Conservation (phyloP, 345 rosid species). For the Ceriops tagal region DNA sequence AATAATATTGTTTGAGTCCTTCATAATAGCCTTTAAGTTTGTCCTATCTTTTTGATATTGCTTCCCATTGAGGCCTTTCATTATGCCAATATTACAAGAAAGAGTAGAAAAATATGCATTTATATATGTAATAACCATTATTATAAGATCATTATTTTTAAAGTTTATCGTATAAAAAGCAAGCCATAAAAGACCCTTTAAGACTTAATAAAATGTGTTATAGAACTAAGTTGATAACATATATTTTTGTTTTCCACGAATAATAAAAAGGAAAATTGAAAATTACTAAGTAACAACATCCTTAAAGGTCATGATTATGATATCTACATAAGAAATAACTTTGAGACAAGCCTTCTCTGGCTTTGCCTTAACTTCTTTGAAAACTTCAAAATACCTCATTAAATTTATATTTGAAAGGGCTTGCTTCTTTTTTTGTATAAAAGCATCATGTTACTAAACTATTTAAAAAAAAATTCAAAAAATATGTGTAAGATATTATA, state of each 20-base stretch:
- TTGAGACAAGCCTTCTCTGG: conserved; percentile 70
- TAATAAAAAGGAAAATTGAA: too few species aligned
- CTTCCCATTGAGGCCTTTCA: conserved; percentile 84
- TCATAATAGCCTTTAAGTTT: conserved; percentile 71
- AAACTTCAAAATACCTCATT: conserved; percentile 63
- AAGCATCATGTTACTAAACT: conserved; percentile 71
- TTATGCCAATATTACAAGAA: conserved; percentile 29
- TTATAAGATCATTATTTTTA: too few species aligned
- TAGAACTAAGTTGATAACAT: neutral
- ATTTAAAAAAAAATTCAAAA: neutral
- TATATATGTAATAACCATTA: too few species aligned
- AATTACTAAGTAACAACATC: conserved; percentile 79
- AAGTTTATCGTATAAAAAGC: neutral
- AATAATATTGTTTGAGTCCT: conserved; percentile 60
- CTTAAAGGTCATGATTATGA: conserved; percentile 78
- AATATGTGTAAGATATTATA: too few species aligned
- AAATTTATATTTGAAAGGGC: conserved; percentile 82
- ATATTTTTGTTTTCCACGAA: too few species aligned
- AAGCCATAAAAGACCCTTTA: too few species aligned
- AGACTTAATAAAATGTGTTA: neutral
- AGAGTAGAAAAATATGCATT: too few species aligned
- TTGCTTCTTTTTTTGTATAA: conserved; percentile 66
- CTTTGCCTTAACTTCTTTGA: conserved; percentile 65
- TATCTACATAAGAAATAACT: conserved; percentile 77
- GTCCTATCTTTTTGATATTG: conserved; percentile 71